Conservation (phyloP, 129 eudicot species). For the Ambrosia trifida region DNA sequence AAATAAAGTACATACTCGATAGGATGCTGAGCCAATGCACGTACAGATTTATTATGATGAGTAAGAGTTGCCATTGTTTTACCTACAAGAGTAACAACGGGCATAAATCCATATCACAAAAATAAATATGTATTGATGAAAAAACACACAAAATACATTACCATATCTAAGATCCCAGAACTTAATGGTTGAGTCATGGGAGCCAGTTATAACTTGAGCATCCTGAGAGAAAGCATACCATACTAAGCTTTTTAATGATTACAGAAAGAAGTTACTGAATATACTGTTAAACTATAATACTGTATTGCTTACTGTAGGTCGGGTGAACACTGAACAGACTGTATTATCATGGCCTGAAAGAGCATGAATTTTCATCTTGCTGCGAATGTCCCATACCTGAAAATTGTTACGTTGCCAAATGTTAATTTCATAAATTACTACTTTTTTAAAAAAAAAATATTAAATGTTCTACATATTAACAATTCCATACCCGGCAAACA, state of each 20-base stretch:
- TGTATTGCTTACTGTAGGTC: conserved; percentile 63
- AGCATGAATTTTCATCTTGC: conserved; percentile 90
- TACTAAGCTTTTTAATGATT: conserved; percentile 8
- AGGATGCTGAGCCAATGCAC: conserved; percentile 98
- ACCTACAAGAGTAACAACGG: conserved; percentile 42
- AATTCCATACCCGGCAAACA: conserved; percentile 85
- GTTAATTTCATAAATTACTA: neutral
- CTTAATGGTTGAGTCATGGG: conserved; percentile 95
- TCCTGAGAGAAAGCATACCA: conserved; percentile 52
- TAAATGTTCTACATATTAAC: neutral
- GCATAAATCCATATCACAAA: neutral
- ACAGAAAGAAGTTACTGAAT: neutral
- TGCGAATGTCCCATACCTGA: conserved; percentile 98
- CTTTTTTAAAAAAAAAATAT: neutral
- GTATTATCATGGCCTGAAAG: conserved; percentile 93
- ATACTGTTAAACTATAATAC: conserved; percentile 1
- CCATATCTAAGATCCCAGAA: conserved; percentile 99
- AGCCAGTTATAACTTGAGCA: conserved; percentile 98
- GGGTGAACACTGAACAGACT: conserved; percentile 95
- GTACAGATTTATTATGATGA: conserved; percentile 95
- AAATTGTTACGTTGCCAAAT: conserved; percentile 14
- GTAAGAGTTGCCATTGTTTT: conserved; percentile 93
- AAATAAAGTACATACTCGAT: conserved; percentile 56
- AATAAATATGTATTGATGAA: too few species aligned
- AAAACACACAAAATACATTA: conserved; percentile 19